Base-by-base conservation (phyloP, 2,329 filamentous ascomycete species). In the Aspergillus niger region DNA sequence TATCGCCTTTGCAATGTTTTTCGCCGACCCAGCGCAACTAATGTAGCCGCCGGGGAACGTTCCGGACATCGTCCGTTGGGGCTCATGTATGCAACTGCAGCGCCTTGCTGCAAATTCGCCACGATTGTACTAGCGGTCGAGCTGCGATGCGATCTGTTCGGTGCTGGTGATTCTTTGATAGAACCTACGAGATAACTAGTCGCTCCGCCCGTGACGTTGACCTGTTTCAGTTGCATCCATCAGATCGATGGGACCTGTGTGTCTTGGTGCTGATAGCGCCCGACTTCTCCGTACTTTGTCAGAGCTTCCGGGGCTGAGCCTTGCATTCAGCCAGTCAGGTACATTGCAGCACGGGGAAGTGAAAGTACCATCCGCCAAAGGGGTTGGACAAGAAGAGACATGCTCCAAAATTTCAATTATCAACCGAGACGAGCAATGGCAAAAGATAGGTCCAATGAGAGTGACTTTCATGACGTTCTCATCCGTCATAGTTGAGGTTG, bases 391-490 rank as follows among this genome's bases (percentile, higher is more conserved):
- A 22, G 20, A n/a, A 44, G 41, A 44, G 41, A 44, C 41, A 24
- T 44, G n/a, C 41, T n/a, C 22, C 36, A 22, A 26, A 28, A 36
- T 36, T 41, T 36, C 8, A 41, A 39, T 53, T 39, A 32, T n/a
- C 38, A 17, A 44, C 30, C 28, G 32, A 30, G 52, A 55, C 43
- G 41, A 44, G 24, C 44, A 43, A 43, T 44, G 24, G 52, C 26
- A 44, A 55, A 8, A 39, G 58, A 57, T 30, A 57, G 44, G 17
- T 60, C 58, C 58, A 60, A 60, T 60, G 47, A 60, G 20, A 24
- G 28, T 8, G 22, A 20, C 49, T 36, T 32, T 28, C 38, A 61
- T 64, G 64, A 63, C 63, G 62, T 64, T 59, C 62, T 61, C 53
- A 60, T 28, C 59, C 63, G 62, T 59, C 61, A 61, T 62, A 50